These are phyloP conservation scores for Acanthamoeba divionensis DNA, from an alignment of 208 protist genomes.

Conservation along the genomic window DNA sequence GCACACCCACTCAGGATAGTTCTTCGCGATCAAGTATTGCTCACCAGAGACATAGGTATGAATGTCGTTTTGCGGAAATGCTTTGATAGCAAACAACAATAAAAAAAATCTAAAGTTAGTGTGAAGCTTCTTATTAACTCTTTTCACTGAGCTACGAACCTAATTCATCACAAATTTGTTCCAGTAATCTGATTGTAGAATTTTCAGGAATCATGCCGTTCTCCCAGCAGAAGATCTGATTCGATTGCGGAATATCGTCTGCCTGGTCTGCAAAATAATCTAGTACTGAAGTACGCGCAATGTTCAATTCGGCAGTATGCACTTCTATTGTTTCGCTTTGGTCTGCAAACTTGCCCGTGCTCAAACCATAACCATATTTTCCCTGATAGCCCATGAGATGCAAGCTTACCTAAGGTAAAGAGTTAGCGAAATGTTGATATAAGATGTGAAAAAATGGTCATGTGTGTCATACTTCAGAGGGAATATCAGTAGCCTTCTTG, in stretches of 20 bases:
- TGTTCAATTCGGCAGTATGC: slow-evolving; percentile 72
- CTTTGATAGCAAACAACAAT: not conserved
- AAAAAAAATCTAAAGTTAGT: not conserved
- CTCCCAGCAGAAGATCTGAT: slow-evolving; percentile 50
- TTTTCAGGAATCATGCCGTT: slow-evolving; percentile 23
- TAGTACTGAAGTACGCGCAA: slow-evolving; percentile 74
- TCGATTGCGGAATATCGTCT: slow-evolving; percentile 37
- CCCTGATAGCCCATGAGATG: slow-evolving; percentile 70
- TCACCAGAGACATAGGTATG: slow-evolving; percentile 64
- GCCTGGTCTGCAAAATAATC: slow-evolving; percentile 77
- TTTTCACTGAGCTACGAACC: not conserved
- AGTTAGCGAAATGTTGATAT: not conserved
- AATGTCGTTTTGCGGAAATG: slow-evolving; percentile 48
- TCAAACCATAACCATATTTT: slow-evolving; percentile 58
- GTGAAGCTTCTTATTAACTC: not conserved
- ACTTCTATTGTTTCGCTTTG: slow-evolving; percentile 69
- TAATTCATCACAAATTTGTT: slow-evolving; percentile 18
- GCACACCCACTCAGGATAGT: slow-evolving; percentile 70
- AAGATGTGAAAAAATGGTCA: too few species aligned
- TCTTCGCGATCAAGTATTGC: slow-evolving; percentile 57
- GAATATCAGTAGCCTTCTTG: slow-evolving; percentile 68
- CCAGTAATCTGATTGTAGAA: too few species aligned
- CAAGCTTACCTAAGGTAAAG: too few species aligned
- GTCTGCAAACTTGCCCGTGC: slow-evolving; percentile 57
- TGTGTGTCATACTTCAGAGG: slow-evolving; percentile 12